Evolutionary conservation across 768 basidiomycete genomes (phyloP), one percentile per base, ranked within the genome.

Genomic region (Suillus alpinus): DNA sequence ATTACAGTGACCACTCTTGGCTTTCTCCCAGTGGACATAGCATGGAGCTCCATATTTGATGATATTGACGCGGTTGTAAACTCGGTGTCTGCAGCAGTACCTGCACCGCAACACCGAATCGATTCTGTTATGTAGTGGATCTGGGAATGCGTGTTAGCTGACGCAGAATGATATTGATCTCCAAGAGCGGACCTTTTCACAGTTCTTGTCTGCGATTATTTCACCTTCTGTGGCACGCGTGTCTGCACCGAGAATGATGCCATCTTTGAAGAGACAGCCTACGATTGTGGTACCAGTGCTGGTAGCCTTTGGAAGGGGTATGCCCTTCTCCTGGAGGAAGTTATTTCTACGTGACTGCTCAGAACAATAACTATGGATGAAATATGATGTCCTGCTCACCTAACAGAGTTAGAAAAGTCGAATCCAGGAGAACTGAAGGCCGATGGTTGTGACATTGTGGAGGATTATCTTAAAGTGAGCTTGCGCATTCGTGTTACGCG

Each of bases 161-260:
- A 47, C 39, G 44, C 26, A 18, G 44, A 29, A 41, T 23, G 20
- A 32, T 43, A 43, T 23, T 13, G 51, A 64, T 58, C 52, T 51
- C 46, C 39, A 60, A 16, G 51, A 26, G 44, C 18, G 66, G 59
- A 95, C 96, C 90, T 99, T 99, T 80, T 98, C 97, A 76, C 97
- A 99, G 78, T 99, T 99, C 85, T 99, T 98, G 80, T 98, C 96
- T 0, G 94, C 94, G 31, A 99, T 93, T 65, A 98, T 98, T 26
- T 85, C 84, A 1, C 96, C 97, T 62, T 88, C 92, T 0, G 97
- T 98, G 4, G 97, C 95, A 67, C 96, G 83, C 1, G 97, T 99
- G 75, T 98, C 97, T 14, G 97, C 97, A 50, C 96, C 97, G 6
- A 99, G 84, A 18, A 96, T 85, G 66, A 99, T 88, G 6, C 97